Conservation (phyloP, 495 filamentous ascomycete genomes). For the Elasticomyces elasticus region DNA sequence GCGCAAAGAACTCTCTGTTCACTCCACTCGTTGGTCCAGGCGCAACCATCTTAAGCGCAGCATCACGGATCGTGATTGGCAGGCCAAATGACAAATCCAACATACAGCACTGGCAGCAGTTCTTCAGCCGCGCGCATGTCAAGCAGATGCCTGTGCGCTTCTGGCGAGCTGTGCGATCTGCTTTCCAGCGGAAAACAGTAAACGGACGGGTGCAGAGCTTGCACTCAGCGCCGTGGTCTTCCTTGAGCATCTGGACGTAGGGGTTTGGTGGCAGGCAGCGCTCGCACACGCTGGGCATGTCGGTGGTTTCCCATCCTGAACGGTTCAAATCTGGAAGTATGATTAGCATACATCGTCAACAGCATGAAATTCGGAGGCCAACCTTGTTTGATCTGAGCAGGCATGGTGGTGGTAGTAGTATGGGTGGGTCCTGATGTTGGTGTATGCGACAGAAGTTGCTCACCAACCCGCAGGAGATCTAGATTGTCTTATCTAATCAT, state of each 20-base stretch:
- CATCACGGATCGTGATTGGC: constrained; percentile 86
- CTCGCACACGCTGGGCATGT: constrained; percentile 60
- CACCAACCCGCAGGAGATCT: too few relatives aligned
- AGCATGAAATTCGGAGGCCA: too few relatives aligned
- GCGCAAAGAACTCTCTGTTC: constrained; percentile 94
- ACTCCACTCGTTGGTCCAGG: constrained; percentile 82
- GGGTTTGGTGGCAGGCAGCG: constrained; percentile 90
- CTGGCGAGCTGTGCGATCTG: constrained; percentile 73
- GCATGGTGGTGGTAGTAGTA: too few relatives aligned
- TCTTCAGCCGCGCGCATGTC: constrained; percentile 90
- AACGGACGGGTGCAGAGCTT: constrained; percentile 90
- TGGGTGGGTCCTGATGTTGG: too few relatives aligned
- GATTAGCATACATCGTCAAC: too few relatives aligned
- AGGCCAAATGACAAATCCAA: constrained; percentile 90
- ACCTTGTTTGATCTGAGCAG: constrained; percentile 81
- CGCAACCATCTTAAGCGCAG: constrained; percentile 93
- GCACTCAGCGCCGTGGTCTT: constrained; percentile 74
- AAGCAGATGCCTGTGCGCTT: constrained; percentile 86
- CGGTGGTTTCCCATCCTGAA: constrained; percentile 89
- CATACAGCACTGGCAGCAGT: constrained; percentile 99
- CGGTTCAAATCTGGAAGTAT: constrained; percentile 96
- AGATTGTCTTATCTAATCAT: too few relatives aligned
- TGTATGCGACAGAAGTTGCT: too few relatives aligned
- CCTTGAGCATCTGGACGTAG: constrained; percentile 97
- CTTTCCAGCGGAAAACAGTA: constrained; percentile 91